These are phyloP conservation scores for Andrographis paniculata DNA, from an alignment of 305 asterid genomes.

Conservation along the genomic window DNA sequence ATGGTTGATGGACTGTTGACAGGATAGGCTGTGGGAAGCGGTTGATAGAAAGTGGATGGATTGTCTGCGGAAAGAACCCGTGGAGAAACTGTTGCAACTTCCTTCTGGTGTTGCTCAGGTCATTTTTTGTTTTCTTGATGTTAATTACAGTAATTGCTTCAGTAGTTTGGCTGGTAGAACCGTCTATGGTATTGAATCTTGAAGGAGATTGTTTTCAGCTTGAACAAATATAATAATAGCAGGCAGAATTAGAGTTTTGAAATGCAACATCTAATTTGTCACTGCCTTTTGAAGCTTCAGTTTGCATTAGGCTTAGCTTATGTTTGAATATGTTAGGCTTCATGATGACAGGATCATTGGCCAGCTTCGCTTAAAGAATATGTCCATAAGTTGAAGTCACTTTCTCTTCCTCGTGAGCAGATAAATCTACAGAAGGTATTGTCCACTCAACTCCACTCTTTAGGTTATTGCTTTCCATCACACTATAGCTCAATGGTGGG, in stretches of 20 bases:
- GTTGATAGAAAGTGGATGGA: conserved; percentile 83
- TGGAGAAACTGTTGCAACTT: conserved; percentile 50
- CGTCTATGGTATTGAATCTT: too few species aligned
- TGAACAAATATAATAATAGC: too few species aligned
- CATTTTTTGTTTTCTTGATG: background rate
- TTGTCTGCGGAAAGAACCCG: conserved; percentile 58
- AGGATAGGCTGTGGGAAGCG: conserved; percentile 83
- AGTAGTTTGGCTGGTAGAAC: background rate
- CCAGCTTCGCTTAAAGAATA: conserved; percentile 73
- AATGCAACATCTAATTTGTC: too few species aligned
- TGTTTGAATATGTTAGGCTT: too few species aligned
- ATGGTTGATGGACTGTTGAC: conserved; percentile 16
- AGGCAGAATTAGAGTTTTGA: too few species aligned
- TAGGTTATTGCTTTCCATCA: conserved; percentile 13
- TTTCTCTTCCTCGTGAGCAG: conserved; percentile 64
- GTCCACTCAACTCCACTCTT: conserved; percentile 9
- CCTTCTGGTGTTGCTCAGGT: conserved; percentile 77
- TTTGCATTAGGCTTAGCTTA: too few species aligned
- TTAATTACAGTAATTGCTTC: background rate
- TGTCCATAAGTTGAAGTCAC: conserved; percentile 43
- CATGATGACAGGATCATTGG: conserved; percentile 61
- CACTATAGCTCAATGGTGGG: background rate
- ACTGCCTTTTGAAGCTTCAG: background rate
- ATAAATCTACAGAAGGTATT: conserved; percentile 62
- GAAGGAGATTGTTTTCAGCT: too few species aligned